Evolutionary conservation across 495 filamentous ascomycete species (phyloP), one percentile per base, ranked within the genome.

Genomic region (Podospora tetraspora): DNA sequence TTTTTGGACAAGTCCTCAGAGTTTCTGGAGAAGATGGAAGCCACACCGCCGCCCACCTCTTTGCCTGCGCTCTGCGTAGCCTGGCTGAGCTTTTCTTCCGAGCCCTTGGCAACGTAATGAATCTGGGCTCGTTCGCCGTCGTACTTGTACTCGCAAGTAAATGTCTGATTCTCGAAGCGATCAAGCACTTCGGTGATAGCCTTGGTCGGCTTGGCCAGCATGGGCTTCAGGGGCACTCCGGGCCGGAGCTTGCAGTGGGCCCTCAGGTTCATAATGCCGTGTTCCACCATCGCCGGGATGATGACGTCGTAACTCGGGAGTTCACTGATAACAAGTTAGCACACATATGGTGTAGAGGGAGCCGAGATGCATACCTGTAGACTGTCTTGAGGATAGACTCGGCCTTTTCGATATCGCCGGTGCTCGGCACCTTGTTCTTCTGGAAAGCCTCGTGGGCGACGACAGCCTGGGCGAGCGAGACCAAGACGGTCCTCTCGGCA

Each of bases 101-200:
- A 84, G 66, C 94, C 90, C 58, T 96, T 91, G 3, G 95, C 89
- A 52, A 99, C 93, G 69, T 93, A 99, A 76, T 99, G 95, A 59
- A 99, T 97, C 78, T 99, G 95, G 19, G 96, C 94, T 74, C 95
- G 83, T 78, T 99, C 95, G 29, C 95, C 95, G 72, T 99, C 95
- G 72, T 99, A 99, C 74, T 99, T 99, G 82, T 96, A 99, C 74
- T 99, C 95, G 80, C 96, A 99, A 19, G 95, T 98, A 71, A 98
- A 99, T 7, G 90, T 90, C 76, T 96, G 94, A 43, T 90, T 88
- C 79, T 98, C 95, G 72, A 99, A 99, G 19, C 96, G 91, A 79
- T 99, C 95, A 1, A 98, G 87, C 0, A 99, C 96, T 78, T 99
- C 95, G 0, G 93, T 96, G 71, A 99, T 98, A n/a, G 95, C 92